A percentile compares a stretch with the other conserved stretches of the same genome.
These are phyloP conservation scores for Beauveria bassiana DNA, from an alignment of 2,329 filamentous ascomycete species.

Conservation along the genomic window DNA sequence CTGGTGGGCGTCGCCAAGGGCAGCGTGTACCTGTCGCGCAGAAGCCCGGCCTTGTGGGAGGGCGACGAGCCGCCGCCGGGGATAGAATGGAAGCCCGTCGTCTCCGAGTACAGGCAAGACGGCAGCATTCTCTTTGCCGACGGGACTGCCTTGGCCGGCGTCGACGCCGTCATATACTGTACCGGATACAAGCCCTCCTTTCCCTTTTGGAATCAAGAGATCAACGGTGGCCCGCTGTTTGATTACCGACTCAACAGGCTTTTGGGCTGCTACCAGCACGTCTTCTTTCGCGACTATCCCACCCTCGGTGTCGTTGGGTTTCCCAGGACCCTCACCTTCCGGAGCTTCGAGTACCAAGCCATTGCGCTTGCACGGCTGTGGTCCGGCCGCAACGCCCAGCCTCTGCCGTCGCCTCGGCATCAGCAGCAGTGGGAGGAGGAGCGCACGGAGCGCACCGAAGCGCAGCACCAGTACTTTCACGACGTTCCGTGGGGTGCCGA, in stretches of 20 bases:
- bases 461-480: conserved; percentile 38
- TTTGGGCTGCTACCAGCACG: conserved; percentile 41
- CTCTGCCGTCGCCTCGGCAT: conserved; percentile 31
- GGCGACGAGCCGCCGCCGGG: conserved; percentile 37
- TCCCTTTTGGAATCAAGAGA: conserved; percentile 40
- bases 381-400: conserved; percentile 29
- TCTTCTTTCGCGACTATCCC: conserved; percentile 39
- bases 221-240: conserved; percentile 39
- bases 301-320: conserved; percentile 30
- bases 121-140: conserved; percentile 35
- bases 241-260: conserved; percentile 40
- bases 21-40: conserved; percentile 44
- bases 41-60: conserved; percentile 43
- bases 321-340: conserved; percentile 24
- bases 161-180: conserved; percentile 24
- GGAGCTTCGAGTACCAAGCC: conserved; percentile 50
- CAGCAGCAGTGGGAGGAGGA: conserved; percentile 40
- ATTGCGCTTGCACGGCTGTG: conserved; percentile 43
- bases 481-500: conserved; percentile 47
- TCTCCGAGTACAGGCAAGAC: conserved; percentile 34
- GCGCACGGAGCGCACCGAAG: conserved; percentile 23
- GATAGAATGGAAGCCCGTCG: conserved; percentile 46
- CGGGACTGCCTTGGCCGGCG: conserved; percentile 17
- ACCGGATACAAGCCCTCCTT: conserved; percentile 33
- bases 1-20: conserved; percentile 27